These are phyloP conservation scores for Flueggea neowawraea DNA, from an alignment of 441 rosid species.

Conservation along the genomic window DNA sequence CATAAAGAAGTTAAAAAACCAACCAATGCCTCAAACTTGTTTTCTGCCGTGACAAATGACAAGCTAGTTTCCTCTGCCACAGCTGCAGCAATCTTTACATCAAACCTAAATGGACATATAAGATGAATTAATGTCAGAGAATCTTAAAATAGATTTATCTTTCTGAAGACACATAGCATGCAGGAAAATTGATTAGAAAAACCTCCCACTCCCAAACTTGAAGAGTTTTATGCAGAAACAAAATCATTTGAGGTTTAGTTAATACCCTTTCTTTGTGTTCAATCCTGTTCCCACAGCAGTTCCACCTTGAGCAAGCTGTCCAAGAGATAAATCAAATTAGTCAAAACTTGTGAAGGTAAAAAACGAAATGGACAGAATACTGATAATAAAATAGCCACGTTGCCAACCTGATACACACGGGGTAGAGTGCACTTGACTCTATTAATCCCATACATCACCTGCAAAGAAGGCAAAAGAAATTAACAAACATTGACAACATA, in stretches of 20 bases:
- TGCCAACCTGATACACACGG: conserved; percentile 80
- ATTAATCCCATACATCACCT: conserved; percentile 83
- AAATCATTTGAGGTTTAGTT: neutral
- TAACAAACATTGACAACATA: conserved; percentile 7
- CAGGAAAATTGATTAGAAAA: too few relatives aligned
- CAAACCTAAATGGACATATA: conserved; percentile 54
- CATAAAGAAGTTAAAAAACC: conserved; percentile 22
- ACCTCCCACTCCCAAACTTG: too few relatives aligned
- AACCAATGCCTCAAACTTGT: conserved; percentile 97
- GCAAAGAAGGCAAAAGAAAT: conserved; percentile 14
- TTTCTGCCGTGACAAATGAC: conserved; percentile 91
- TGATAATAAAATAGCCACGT: neutral
- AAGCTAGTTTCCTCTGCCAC: conserved; percentile 90
- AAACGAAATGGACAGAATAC: neutral
- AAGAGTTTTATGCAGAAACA: neutral
- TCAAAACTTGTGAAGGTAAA: neutral
- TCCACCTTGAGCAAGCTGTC: conserved; percentile 99
- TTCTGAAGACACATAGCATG: neutral
- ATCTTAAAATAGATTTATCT: neutral
- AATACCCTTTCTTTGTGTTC: conserved; percentile 95
- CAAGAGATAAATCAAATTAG: conserved; percentile 17
- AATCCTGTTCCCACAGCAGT: conserved; percentile 99
- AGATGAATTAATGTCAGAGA: neutral
- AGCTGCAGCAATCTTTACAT: conserved; percentile 86
- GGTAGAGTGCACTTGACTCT: conserved; percentile 68